Base-by-base conservation (phyloP, 345 rosid genomes). In the Physaria fendleri region DNA sequence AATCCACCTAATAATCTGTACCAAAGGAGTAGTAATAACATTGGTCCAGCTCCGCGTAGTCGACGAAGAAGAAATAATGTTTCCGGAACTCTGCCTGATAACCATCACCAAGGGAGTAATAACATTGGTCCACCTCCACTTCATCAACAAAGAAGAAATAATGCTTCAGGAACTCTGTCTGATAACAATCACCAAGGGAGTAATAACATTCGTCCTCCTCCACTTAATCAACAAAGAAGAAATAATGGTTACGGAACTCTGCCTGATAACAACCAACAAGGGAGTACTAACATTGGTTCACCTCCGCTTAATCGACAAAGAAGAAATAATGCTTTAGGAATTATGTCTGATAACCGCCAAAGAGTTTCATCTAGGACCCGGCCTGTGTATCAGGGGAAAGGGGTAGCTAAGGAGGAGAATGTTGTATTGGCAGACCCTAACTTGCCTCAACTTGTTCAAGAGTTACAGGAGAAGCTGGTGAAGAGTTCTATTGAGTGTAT, bases 371-470 rank as follows among this genome's bases (percentile, higher is more conserved):
- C 73, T 1, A 76, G 80, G 62, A 62, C 62, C 6, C 66, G 71
- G 47, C 63, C 74, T 33, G 41, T 44, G 17, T 67, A 77, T 75
- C 77, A 76, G 34, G 78, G 77, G 72, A 76, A 47, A 25, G 68
- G 57, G 68, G 66, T 58, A 45, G 74, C 52, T 56, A 56, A 58
- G 62, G 50, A 51, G 62, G 81, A 45, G 30, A 65, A 46, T 46
- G 49, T 61, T 62, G 70, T 35, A 35, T 12, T 23, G 44, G 71
- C 70, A 34, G 88, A 89, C 59, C 86, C 70, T 0, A 85, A 76
- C 74, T 60, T 89, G 74, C 95, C 99, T 11, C 95, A 81, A 61
- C 88, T 93, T 47, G 85, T 83, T 68, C 99, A 89, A 64, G 97
- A 89, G 74, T 64, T 93, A 75, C 86, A 82, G 76, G 99, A 89